These are phyloP conservation scores for Leishmania turanica DNA, from an alignment of 208 protist genomes.

Conservation along the genomic window DNA sequence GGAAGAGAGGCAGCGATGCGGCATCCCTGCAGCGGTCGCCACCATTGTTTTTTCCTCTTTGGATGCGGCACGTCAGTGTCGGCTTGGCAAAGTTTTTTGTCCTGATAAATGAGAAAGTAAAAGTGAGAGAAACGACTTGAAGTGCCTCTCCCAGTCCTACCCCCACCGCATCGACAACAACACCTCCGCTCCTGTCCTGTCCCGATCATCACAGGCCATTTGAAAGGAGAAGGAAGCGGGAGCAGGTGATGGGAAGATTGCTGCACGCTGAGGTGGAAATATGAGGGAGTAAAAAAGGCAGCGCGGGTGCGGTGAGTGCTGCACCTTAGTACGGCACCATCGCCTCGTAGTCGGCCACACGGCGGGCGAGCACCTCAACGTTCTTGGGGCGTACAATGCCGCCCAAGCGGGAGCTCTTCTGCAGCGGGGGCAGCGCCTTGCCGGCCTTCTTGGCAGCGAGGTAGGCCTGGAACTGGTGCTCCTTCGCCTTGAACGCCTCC, in stretches of 20 bases:
- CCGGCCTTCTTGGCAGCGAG: slow-evolving; percentile 82
- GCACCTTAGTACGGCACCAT: slow-evolving; percentile 80
- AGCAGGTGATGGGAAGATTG: not conserved
- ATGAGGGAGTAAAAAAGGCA: not conserved
- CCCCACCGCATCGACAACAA: not conserved
- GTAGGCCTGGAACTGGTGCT: slow-evolving; percentile 76
- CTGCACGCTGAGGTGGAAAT: not conserved
- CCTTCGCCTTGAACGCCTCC: slow-evolving; percentile 89
- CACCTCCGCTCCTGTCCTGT: not conserved
- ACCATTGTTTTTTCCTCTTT: not conserved
- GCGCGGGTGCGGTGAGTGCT: not conserved
- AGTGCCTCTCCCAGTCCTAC: not conserved
- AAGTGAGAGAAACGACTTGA: not conserved
- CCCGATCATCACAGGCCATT: not conserved
- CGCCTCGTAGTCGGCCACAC: slow-evolving; percentile 83
- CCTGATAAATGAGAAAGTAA: not conserved
- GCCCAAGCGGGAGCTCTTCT: slow-evolving; percentile 78
- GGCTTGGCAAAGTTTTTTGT: not conserved
- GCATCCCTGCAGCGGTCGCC: not conserved
- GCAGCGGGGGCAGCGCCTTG: slow-evolving; percentile 67
- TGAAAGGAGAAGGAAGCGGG: not conserved
- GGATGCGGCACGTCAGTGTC: not conserved
- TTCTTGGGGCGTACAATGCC: slow-evolving; percentile 74
- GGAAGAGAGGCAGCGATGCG: not conserved
- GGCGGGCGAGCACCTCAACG: slow-evolving; percentile 81